A percentile compares a stretch with the other conserved stretches of the same genome.
phyloP scores from a whole-genome alignment of 495 filamentous ascomycete genomes.

The Neurospora sublineolata region DNA sequence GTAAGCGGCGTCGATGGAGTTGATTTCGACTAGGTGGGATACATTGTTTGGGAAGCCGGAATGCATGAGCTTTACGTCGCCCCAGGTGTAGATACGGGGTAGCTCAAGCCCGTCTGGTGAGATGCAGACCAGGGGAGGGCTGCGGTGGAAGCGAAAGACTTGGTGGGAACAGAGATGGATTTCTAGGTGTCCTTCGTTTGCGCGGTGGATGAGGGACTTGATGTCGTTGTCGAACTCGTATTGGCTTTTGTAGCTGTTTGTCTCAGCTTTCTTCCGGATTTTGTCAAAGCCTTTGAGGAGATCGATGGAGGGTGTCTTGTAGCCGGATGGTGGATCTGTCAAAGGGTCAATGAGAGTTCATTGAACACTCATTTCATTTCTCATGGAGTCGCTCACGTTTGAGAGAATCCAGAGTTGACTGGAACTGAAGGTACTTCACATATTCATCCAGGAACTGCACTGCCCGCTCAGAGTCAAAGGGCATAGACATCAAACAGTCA shows the following conservation, averaged over 20 bases:
- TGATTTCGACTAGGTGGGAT: neutral
- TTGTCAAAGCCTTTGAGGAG: neutral
- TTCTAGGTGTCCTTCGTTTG: neutral
- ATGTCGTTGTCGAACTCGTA: neutral
- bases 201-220: neutral
- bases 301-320: neutral
- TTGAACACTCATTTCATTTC: neutral
- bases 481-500: neutral
- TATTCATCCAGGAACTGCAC: neutral
- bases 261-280: neutral
- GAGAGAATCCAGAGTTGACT: neutral
- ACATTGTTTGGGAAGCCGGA: neutral
- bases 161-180: neutral
- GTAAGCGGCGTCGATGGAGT: neutral
- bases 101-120: neutral
- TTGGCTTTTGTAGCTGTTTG: neutral
- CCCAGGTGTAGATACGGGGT: neutral
- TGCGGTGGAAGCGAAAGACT: neutral
- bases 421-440: neutral
- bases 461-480: neutral
- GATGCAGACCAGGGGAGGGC: neutral
- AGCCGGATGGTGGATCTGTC: neutral
- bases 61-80: fast-evolving
- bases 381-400: neutral
- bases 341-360: neutral